phyloP scores from a whole-genome alignment of 2,329 filamentous ascomycete genomes.

The Botryotinia calthae region DNA sequence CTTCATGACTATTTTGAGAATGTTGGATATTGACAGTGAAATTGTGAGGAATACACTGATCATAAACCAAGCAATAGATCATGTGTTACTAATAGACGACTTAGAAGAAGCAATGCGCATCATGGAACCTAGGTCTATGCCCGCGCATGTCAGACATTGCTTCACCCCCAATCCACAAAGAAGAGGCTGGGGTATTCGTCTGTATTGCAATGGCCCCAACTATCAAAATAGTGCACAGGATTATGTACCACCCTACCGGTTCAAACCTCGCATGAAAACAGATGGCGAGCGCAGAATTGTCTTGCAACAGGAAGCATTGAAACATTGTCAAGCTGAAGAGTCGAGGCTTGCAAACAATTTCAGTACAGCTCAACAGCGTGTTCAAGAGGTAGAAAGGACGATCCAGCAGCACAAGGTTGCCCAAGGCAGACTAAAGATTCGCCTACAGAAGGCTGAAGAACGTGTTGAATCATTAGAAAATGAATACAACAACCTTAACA shows the following conservation, averaged over 20 bases:
- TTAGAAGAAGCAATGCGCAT: conserved; percentile 64
- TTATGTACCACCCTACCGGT: conserved; percentile 43
- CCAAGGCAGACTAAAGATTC: conserved; percentile 50
- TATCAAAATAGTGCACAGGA: conserved; percentile 45
- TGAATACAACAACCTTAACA: conserved; percentile 64
- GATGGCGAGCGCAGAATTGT: conserved; percentile 67
- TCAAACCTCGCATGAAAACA: conserved; percentile 71
- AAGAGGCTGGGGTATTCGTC: conserved; percentile 58
- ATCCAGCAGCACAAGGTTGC: conserved; percentile 49
- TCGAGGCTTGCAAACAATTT: conserved; percentile 43
- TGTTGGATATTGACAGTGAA: conserved; percentile 78
- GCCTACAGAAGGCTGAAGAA: conserved; percentile 59
- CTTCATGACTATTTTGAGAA: conserved; percentile 75
- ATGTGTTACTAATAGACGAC: conserved; percentile 72
- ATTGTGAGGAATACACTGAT: conserved; percentile 78
- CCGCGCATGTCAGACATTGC: conserved; percentile 70
- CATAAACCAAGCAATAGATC: conserved; percentile 79
- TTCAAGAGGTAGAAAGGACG: conserved; percentile 49
- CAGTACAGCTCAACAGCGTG: conserved; percentile 44
- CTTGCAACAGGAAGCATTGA: conserved; percentile 49
- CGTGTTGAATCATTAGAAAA: conserved; percentile 52
- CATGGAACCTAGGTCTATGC: conserved; percentile 60
- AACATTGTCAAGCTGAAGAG: conserved; percentile 56
- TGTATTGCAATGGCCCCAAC: conserved; percentile 48
- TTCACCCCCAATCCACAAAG: conserved; percentile 64